Evolutionary conservation across 2,329 filamentous ascomycete species (phyloP).

Genomic region (Cyphellophora europaea): DNA sequence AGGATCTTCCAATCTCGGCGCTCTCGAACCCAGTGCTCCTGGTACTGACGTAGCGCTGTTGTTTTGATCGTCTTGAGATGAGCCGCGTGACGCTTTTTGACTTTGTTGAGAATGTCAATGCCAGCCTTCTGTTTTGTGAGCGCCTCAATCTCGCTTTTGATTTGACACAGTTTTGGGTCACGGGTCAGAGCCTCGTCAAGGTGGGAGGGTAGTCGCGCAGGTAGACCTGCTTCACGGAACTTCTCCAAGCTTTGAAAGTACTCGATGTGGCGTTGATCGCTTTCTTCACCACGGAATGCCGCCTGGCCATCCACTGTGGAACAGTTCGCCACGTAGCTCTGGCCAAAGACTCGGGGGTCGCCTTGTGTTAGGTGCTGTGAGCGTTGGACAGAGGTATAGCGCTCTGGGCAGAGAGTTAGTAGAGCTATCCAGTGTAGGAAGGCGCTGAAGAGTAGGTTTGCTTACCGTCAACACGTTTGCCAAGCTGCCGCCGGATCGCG

Average conservation of each 20-base stretch:
- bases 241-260: slow-evolving; percentile 13
- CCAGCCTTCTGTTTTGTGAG: slow-evolving; percentile 1
- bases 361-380: slow-evolving; percentile 11
- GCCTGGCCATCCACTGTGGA: slow-evolving; percentile 12
- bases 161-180: slow-evolving; percentile 21
- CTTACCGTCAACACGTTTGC: slow-evolving; percentile 6
- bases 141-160: slow-evolving; percentile 5
- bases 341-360: slow-evolving; percentile 7
- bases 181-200: slow-evolving; percentile 8
- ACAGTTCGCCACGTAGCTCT: slow-evolving; percentile 11
- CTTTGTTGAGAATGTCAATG: background rate
- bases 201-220: slow-evolving; percentile 6
- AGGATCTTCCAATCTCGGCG: slow-evolving; percentile 10
- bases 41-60: slow-evolving; percentile 9
- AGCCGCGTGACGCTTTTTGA: background rate
- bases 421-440: no score
- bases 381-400: slow-evolving; percentile 8
- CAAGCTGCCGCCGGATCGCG: slow-evolving; percentile 6
- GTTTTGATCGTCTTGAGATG: slow-evolving; percentile 2
- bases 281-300: slow-evolving; percentile 8
- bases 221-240: slow-evolving; percentile 11
- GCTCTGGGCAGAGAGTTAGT: no score
- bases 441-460: no score
- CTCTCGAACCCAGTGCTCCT: slow-evolving; percentile 10
- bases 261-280: slow-evolving; percentile 11